Evolutionary conservation across 495 filamentous ascomycete genomes (phyloP).

Genomic region (Xylaria sp.): DNA sequence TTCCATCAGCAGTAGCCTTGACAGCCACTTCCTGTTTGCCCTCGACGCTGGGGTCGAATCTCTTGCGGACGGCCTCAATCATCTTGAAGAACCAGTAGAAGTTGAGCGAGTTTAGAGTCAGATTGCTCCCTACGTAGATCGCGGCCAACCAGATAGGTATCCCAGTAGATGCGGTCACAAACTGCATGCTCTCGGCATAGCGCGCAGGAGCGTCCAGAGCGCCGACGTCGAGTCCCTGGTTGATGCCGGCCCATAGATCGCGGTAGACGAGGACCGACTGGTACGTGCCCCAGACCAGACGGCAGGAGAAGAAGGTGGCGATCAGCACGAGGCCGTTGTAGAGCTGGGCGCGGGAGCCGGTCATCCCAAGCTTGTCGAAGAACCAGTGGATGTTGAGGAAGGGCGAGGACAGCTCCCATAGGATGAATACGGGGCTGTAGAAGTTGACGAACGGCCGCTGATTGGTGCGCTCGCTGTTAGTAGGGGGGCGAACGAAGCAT

Average conservation of each 20-base stretch:
- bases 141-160: constrained; percentile 83
- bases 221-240: constrained; percentile 44
- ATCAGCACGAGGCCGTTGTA: constrained; percentile 42
- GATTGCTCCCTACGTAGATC: constrained; percentile 77
- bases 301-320: constrained; percentile 80
- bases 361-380: constrained; percentile 95
- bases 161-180: constrained; percentile 50
- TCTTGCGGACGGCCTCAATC: constrained; percentile 87
- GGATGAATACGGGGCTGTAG: constrained; percentile 89
- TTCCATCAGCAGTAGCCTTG: constrained; percentile 37
- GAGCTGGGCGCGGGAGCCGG: constrained; percentile 66
- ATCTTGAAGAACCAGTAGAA: constrained; percentile 98
- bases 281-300: constrained; percentile 90
- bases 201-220: constrained; percentile 42
- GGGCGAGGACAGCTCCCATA: constrained; percentile 95
- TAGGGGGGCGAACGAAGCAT: neutral
- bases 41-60: constrained; percentile 69
- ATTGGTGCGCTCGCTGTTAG: constrained; percentile 14
- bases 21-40: constrained; percentile 28
- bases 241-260: constrained; percentile 76
- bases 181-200: constrained; percentile 54
- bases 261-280: constrained; percentile 76
- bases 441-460: constrained; percentile 94
- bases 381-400: constrained; percentile 99
- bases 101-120: constrained; percentile 85